phyloP scores from a whole-genome alignment of 2,329 filamentous ascomycete genomes.

The Penicillium thymicola region DNA sequence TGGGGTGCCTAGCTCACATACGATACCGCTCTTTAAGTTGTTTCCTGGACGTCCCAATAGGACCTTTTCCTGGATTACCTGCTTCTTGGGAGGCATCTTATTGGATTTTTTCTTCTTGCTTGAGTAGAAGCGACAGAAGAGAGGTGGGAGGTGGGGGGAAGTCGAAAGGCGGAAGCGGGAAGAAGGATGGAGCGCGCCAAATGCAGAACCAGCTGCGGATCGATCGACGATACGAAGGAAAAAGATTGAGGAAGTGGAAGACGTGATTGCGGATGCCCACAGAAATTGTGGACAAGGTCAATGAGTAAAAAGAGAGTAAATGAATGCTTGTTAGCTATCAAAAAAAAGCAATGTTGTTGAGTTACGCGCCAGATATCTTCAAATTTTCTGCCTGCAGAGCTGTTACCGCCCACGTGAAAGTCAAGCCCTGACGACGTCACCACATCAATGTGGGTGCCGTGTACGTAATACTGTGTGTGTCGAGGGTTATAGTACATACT shows the following conservation, averaged over 20 bases:
- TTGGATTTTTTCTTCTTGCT: conserved; percentile 58
- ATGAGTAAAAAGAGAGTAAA: conserved; percentile 11
- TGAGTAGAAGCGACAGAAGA: conserved; percentile 51
- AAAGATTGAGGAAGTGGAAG: conserved; percentile 27
- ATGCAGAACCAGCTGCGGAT: conserved; percentile 66
- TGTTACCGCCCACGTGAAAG: conserved; percentile 29
- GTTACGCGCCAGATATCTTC: conserved; percentile 12
- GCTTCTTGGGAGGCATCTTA: conserved; percentile 97
- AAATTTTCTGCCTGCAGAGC: conserved; percentile 24
- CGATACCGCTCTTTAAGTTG: conserved; percentile 97
- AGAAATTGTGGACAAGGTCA: conserved; percentile 13
- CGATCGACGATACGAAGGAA: conserved; percentile 55
- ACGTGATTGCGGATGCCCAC: conserved; percentile 33
- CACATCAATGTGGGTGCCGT: background rate
- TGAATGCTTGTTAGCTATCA: conserved; percentile 8
- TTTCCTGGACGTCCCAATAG: conserved; percentile 94
- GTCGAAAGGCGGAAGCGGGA: conserved; percentile 44
- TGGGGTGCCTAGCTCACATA: conserved; percentile 62
- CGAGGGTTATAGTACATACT: background rate
- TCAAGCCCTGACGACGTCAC: conserved; percentile 22
- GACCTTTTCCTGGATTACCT: conserved; percentile 84
- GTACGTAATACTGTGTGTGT: background rate
- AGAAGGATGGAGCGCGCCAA: conserved; percentile 32
- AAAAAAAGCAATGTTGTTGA: conserved; percentile 6
- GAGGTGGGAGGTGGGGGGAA: conserved; percentile 27